These are phyloP conservation scores for Paramecium octaurelia DNA, from an alignment of 73 alveolate species.

Conservation along the genomic window DNA sequence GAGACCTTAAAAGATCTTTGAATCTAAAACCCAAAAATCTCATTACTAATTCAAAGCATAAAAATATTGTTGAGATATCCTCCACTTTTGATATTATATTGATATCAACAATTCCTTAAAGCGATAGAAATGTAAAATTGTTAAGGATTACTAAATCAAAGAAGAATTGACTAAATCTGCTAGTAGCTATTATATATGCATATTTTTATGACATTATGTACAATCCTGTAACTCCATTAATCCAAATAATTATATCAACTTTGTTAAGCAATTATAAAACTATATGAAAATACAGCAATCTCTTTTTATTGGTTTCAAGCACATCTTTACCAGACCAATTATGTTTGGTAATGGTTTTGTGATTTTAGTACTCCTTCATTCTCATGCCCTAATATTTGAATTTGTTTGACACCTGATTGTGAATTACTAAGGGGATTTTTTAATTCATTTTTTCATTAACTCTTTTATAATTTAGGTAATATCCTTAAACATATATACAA, in stretches of 20 bases:
- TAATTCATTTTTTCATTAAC: not conserved
- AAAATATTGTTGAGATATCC: not conserved
- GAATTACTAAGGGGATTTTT: not conserved
- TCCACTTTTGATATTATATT: not conserved
- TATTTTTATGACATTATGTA: not conserved
- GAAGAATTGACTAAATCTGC: not conserved
- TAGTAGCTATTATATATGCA: not conserved
- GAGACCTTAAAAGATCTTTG: not conserved
- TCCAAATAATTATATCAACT: not conserved
- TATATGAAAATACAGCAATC: not conserved
- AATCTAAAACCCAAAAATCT: not conserved
- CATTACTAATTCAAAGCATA: not conserved
- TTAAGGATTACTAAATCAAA: not conserved
- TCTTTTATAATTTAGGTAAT: not conserved
- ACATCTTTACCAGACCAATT: slow-evolving; percentile 34
- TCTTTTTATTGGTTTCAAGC: not conserved
- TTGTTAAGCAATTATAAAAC: not conserved
- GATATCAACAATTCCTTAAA: not conserved
- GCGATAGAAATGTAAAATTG: not conserved
- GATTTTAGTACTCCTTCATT: not conserved
- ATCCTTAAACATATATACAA: not conserved
- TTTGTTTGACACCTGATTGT: not conserved
- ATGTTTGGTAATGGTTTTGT: not conserved
- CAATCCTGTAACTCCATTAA: not conserved
- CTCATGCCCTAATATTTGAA: not conserved